These are phyloP conservation scores for Tetracentron sinense DNA, from an alignment of 164 flowering plant genomes.

Conservation along the genomic window DNA sequence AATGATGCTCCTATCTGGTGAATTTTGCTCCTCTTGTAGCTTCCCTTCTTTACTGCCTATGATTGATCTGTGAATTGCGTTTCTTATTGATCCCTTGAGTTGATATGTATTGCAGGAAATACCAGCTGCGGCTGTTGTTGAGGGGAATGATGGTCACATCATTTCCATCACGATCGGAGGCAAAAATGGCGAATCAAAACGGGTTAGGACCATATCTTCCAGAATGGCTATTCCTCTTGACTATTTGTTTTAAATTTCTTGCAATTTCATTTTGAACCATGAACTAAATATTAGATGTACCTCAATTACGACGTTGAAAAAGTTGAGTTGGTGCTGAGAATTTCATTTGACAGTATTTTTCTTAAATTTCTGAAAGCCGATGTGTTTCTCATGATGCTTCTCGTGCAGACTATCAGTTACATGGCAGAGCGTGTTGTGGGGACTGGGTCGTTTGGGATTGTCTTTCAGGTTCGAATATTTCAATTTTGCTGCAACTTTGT, in stretches of 20 bases:
- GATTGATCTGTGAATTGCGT: not conserved
- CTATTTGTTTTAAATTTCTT: not conserved
- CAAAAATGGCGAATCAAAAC: conserved; percentile 86
- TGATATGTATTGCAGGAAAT: conserved; percentile 50
- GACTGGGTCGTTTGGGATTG: conserved; percentile 91
- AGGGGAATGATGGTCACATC: conserved; percentile 86
- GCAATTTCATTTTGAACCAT: too few relatives aligned
- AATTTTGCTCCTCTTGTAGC: too few relatives aligned
- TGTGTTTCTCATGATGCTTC: conserved; percentile 13
- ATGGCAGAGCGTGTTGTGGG: conserved; percentile 99
- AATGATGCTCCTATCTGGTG: too few relatives aligned
- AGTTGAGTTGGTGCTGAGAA: not conserved
- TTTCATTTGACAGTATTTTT: not conserved
- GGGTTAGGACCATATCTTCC: conserved; percentile 31
- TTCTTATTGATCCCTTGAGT: not conserved
- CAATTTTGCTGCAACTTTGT: not conserved
- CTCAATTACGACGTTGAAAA: not conserved
- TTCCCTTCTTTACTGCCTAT: too few relatives aligned
- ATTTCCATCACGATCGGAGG: conserved; percentile 94
- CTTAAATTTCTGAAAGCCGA: not conserved
- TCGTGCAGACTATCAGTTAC: conserved; percentile 88
- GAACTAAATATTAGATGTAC: not conserved
- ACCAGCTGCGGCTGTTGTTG: conserved; percentile 54
- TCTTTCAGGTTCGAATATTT: conserved; percentile 67
- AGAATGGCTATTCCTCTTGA: not conserved